Conservation (phyloP, 257 asterid genomes). For the Scutellaria minor region DNA sequence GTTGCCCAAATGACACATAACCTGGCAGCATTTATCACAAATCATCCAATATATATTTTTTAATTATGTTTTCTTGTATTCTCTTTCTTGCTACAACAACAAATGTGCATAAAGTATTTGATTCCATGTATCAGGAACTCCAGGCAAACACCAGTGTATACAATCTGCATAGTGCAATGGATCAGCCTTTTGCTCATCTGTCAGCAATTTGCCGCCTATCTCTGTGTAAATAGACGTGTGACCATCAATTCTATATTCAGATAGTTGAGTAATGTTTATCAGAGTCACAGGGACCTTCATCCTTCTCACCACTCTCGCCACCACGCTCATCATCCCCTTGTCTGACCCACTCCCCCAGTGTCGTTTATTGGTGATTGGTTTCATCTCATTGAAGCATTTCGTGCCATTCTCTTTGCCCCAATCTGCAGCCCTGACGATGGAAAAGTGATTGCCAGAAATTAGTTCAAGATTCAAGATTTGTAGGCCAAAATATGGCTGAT, state of each 20-base stretch:
- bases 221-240: conserved; percentile 80
- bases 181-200: conserved; percentile 65
- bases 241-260: conserved; percentile 77
- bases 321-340: conserved; percentile 63
- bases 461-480: background rate
- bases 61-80: background rate
- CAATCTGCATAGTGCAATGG: conserved; percentile 80
- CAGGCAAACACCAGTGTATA: conserved; percentile 93
- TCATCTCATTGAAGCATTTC: conserved; percentile 82
- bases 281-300: conserved; percentile 76
- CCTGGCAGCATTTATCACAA: background rate
- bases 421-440: conserved; percentile 57
- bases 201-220: conserved; percentile 63
- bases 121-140: conserved; percentile 93
- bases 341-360: conserved; percentile 87
- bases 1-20: conserved; percentile 22
- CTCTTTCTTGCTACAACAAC: conserved; percentile 41
- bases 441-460: background rate
- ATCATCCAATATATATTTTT: background rate
- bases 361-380: conserved; percentile 55
- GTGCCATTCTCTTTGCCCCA: conserved; percentile 74
- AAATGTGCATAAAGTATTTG: conserved; percentile 70
- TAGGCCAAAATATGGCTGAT: background rate
- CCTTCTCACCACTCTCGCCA: conserved; percentile 46
- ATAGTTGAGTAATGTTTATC: conserved; percentile 78